phyloP scores from a whole-genome alignment of 2,329 filamentous ascomycete species.

The Chalaropsis ovoidea region DNA sequence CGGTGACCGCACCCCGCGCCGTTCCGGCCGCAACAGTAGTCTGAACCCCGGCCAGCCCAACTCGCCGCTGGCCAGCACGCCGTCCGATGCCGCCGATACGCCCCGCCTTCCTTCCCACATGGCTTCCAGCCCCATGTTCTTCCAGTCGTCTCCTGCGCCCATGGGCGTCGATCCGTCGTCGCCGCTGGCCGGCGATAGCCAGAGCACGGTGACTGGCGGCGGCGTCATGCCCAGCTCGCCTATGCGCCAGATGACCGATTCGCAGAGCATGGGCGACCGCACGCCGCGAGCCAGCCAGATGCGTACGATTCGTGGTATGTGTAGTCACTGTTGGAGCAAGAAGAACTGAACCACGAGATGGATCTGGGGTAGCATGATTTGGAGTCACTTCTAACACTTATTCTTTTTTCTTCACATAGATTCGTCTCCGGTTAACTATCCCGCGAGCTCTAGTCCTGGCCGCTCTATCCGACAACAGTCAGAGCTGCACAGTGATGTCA shows the following conservation, averaged over 20 bases:
- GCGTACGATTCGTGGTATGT: conserved; percentile 20
- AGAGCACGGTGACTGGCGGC: conserved; percentile 33
- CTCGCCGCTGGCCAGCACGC: conserved; percentile 18
- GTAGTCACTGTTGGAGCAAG: not conserved
- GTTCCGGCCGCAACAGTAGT: conserved; percentile 16
- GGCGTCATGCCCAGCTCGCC: conserved; percentile 38
- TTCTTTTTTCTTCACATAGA: conserved; percentile 42
- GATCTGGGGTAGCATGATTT: not conserved
- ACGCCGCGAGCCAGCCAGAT: conserved; percentile 56
- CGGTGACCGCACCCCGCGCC: conserved; percentile 22
- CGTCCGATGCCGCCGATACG: conserved; percentile 22
- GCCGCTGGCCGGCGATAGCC: conserved; percentile 27
- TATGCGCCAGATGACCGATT: conserved; percentile 47
- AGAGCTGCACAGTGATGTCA: conserved; percentile 71
- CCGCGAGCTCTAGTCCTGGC: conserved; percentile 79
- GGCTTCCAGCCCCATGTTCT: conserved; percentile 74
- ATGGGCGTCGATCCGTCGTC: conserved; percentile 24
- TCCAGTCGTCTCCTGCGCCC: conserved; percentile 44
- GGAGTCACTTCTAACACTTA: not conserved
- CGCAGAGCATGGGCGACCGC: conserved; percentile 44
- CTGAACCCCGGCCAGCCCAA: conserved; percentile 16
- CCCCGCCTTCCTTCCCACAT: conserved; percentile 34
- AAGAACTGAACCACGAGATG: not conserved
- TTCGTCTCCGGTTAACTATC: conserved; percentile 86
- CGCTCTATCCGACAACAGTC: conserved; percentile 53